Conservation (phyloP, 352 stramenopile species). For the Phytophthora podocarpi region DNA sequence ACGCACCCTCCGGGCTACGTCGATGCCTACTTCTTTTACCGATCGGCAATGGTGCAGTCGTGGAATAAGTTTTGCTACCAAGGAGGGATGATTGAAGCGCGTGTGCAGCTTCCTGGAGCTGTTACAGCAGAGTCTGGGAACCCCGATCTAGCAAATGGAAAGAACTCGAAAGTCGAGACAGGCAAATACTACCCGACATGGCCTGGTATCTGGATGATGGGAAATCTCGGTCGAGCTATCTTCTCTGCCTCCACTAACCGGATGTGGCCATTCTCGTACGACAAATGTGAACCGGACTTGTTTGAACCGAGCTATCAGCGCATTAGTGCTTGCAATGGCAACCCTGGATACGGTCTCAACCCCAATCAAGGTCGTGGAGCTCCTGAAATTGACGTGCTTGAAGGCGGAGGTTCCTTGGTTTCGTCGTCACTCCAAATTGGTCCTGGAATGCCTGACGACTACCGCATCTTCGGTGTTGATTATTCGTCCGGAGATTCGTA, state of each 20-base stretch:
- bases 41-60: constrained; percentile 85
- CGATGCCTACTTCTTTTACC: constrained; percentile 44
- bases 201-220: constrained; percentile 94
- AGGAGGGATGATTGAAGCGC: constrained; percentile 91
- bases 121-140: constrained; percentile 43
- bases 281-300: constrained; percentile 73
- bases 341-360: constrained; percentile 91
- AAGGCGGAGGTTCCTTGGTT: constrained; percentile 65
- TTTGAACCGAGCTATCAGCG: constrained; percentile 40
- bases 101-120: constrained; percentile 85
- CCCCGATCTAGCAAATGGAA: constrained; percentile 44
- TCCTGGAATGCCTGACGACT: constrained; percentile 55
- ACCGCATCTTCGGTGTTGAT: constrained; percentile 52
- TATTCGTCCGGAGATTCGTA: constrained; percentile 15
- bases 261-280: constrained; percentile 94
- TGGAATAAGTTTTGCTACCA: constrained; percentile 97
- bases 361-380: constrained; percentile 82
- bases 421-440: constrained; percentile 88
- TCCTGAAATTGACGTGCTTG: constrained; percentile 93
- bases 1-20: constrained; percentile 36
- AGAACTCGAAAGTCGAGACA: constrained; percentile 12
- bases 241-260: constrained; percentile 91
- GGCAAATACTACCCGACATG: constrained; percentile 69
- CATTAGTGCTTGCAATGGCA: constrained; percentile 86
- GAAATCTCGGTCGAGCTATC: constrained; percentile 91